Evolutionary conservation across 2,329 filamentous ascomycete genomes (phyloP), one percentile per base, ranked within the genome.

Genomic region (Arthrobotrys sphaeroides): DNA sequence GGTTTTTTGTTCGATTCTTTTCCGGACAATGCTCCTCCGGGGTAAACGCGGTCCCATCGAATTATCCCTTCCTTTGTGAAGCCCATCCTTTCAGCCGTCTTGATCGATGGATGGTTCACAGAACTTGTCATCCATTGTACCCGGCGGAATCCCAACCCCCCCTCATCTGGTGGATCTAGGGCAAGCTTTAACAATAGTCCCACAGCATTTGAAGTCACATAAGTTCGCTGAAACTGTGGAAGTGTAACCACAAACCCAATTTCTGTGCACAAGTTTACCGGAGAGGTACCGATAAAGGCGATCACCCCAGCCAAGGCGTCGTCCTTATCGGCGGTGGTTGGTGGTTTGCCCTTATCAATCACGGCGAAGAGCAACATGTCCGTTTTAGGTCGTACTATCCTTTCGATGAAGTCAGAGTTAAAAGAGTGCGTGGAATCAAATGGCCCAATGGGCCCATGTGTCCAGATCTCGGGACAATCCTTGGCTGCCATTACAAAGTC

Each of bases 201-300:
- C 12, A 81, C 79, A 16, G 82, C 79, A 64, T 83, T 80, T 5
- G 79, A 81, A 22, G 80, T 80, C 33, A 84, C 82, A 64, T 83
- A 81, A 4, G 82, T 82, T 28, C 79, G 78, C 47, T 83, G 82
- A 65, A 80, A 83, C 2, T 68, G 33, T 1, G 82, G 82, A 12
- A 83, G 77, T 7, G 81, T 80, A 24, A 81, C 77, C 36, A 85
- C 81, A 47, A 81, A 80, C 10, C 83, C 83, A 5, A 82, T 80
- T 69, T 82, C 81, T 12, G 79, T 79, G 62, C 75, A 78, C 1
- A 78, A 70, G 38, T 79, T 57, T 0, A 28, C 28, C 6, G 45
- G 18, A 10, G 78, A 79, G 13, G 79, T 80, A 59, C 77, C 67
- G 22, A 80, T 77, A 67, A 79, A 81, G 40, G 77, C 67, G 31